phyloP scores from a whole-genome alignment of 1,284 basidiomycete species.

The Puccinia triticina region DNA sequence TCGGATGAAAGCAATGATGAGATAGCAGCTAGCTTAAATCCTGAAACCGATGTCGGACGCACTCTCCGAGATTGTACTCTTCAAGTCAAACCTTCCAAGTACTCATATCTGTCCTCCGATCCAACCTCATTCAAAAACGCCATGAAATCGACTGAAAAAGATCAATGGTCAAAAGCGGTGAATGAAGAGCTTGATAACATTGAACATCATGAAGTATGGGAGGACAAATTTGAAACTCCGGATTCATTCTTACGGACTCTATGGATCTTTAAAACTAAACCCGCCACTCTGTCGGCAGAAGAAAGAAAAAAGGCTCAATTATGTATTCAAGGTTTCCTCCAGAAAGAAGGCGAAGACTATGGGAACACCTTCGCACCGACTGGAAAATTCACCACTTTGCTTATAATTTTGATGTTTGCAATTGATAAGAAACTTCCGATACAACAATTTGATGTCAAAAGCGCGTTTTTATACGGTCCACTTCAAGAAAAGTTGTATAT shows the following conservation, averaged over 20 bases:
- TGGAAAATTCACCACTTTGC: conserved; percentile 60
- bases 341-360: conserved; percentile 63
- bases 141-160: too few species aligned
- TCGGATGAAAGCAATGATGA: too few species aligned
- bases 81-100: too few species aligned
- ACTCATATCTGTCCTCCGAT: too few species aligned
- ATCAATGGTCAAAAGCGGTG: not conserved
- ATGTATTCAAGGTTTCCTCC: conserved; percentile 63
- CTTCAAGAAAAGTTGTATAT: conserved; percentile 63
- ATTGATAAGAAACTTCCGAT: conserved; percentile 59
- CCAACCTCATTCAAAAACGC: too few species aligned
- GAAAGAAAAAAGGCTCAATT: too few species aligned
- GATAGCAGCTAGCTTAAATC: too few species aligned
- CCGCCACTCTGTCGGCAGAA: too few species aligned
- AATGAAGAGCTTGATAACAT: conserved; percentile 11
- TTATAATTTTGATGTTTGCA: conserved; percentile 61
- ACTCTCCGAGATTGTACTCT: too few species aligned
- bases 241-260: too few species aligned
- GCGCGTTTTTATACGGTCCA: conserved; percentile 62
- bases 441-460: conserved; percentile 63
- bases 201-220: conserved; percentile 7
- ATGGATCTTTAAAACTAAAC: too few species aligned
- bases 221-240: not conserved
- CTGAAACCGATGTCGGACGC: too few species aligned
- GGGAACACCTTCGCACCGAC: conserved; percentile 63